phyloP scores from a whole-genome alignment of 2,329 filamentous ascomycete species.

The Fusarium sp. region DNA sequence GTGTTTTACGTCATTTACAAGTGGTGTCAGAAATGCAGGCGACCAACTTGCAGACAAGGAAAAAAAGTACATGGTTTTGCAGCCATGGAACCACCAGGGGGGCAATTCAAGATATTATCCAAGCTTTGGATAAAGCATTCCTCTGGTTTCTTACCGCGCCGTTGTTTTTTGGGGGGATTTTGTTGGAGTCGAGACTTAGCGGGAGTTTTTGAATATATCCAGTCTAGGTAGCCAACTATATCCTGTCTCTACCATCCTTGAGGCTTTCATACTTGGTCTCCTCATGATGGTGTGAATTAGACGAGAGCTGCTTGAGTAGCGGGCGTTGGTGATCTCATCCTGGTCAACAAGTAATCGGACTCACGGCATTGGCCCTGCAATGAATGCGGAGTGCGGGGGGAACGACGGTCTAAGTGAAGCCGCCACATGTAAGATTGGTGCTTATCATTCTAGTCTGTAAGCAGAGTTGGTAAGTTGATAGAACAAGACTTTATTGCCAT shows the following conservation, averaged over 20 bases:
- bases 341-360: slow-evolving; percentile 24
- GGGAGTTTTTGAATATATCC: slow-evolving; percentile 28
- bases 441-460: background rate
- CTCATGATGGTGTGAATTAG: background rate
- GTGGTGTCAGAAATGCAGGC: background rate
- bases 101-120: background rate
- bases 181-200: slow-evolving; percentile 11
- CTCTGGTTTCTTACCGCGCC: background rate
- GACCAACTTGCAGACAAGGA: background rate
- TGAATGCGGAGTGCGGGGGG: slow-evolving; percentile 9
- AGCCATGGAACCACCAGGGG: background rate
- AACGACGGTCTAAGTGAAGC: background rate
- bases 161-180: background rate
- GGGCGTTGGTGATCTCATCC: slow-evolving; percentile 1
- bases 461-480: background rate
- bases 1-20: slow-evolving; percentile 28
- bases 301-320: background rate
- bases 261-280: background rate
- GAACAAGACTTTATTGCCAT: background rate
- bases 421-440: background rate
- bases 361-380: slow-evolving; percentile 24
- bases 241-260: background rate
- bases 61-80: background rate
- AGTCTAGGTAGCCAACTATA: background rate
- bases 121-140: background rate